These are phyloP conservation scores for Stylonectria norvegica DNA, from an alignment of 2,329 filamentous ascomycete genomes.

Conservation along the genomic window DNA sequence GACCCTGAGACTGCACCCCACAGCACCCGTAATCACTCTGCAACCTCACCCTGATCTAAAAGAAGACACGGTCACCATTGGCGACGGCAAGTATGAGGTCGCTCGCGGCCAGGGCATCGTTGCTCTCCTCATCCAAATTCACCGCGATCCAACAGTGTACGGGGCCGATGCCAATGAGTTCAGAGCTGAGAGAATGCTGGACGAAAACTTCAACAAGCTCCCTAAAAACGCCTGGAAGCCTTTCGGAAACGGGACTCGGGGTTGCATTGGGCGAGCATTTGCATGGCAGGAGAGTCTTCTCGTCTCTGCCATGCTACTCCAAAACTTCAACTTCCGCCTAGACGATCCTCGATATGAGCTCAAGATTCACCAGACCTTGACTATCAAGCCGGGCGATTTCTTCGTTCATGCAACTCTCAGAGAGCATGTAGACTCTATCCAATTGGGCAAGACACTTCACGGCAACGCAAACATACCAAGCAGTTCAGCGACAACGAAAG, in stretches of 20 bases:
- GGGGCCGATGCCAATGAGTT: conserved; percentile 56
- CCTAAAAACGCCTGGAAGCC: conserved; percentile 47
- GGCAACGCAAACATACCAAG: conserved; percentile 13
- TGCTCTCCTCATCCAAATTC: conserved; percentile 45
- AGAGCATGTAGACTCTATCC: conserved; percentile 35
- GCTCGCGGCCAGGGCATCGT: conserved; percentile 42
- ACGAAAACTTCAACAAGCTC: conserved; percentile 43
- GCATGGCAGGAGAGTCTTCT: conserved; percentile 53
- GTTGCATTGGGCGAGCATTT: conserved; percentile 52
- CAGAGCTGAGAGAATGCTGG: conserved; percentile 59
- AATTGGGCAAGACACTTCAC: conserved; percentile 34
- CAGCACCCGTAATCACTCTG: conserved; percentile 25
- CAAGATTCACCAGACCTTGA: conserved; percentile 51
- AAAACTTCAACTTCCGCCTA: conserved; percentile 63
- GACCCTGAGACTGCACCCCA: conserved; percentile 31
- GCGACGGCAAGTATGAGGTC: conserved; percentile 54
- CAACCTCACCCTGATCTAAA: conserved; percentile 22
- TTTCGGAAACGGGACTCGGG: conserved; percentile 51
- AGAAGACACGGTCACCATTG: conserved; percentile 37
- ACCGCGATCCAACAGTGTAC: conserved; percentile 54
- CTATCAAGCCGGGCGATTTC: conserved; percentile 59
- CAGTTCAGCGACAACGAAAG: conserved; percentile 8
- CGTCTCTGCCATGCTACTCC: conserved; percentile 52
- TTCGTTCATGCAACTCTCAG: conserved; percentile 54
- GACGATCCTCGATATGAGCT: conserved; percentile 56